A percentile compares a stretch with the other conserved stretches of the same genome.
Conservation (phyloP, 208 protist genomes). For the Trypanosoma conorhini region DNA sequence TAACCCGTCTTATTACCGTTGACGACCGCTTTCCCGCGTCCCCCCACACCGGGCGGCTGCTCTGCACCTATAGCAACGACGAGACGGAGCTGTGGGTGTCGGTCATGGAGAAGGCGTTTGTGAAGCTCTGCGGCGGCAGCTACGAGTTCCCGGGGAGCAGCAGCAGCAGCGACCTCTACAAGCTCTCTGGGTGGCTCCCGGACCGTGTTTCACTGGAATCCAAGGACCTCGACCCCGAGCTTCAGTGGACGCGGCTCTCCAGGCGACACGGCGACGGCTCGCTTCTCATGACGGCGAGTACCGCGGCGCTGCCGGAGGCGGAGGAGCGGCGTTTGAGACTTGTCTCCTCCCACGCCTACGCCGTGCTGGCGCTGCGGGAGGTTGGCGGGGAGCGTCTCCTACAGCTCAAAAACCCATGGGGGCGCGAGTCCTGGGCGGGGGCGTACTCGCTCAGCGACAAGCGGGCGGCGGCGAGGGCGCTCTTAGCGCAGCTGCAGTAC, state of each 20-base stretch:
- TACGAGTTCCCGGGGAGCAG: constrained; percentile 88
- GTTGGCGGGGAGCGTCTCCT: constrained; percentile 49
- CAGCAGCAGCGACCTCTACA: constrained; percentile 86
- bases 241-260: constrained; percentile 73
- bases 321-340: constrained; percentile 41
- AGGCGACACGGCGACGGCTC: constrained; percentile 56
- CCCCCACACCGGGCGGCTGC: constrained; percentile 30
- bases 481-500: constrained; percentile 53
- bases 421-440: constrained; percentile 62
- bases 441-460: constrained; percentile 54
- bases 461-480: constrained; percentile 31
- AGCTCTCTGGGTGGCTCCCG: constrained; percentile 87
- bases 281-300: constrained; percentile 72
- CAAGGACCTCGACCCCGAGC: constrained; percentile 60
- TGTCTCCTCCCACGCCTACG: constrained; percentile 66
- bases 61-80: constrained; percentile 40
- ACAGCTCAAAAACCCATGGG: constrained; percentile 84
- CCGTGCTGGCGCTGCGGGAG: constrained; percentile 67
- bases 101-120: constrained; percentile 89
- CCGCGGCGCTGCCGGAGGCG: constrained; percentile 27
- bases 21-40: constrained; percentile 85
- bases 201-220: constrained; percentile 45
- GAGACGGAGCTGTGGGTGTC: constrained; percentile 65
- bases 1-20: constrained; percentile 83
- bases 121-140: constrained; percentile 85